Percentiles rank a stretch among this genome's conserved stretches.
Evolutionary conservation across 495 filamentous ascomycete species (phyloP).

Genomic region (Penicillium malachiteum): DNA sequence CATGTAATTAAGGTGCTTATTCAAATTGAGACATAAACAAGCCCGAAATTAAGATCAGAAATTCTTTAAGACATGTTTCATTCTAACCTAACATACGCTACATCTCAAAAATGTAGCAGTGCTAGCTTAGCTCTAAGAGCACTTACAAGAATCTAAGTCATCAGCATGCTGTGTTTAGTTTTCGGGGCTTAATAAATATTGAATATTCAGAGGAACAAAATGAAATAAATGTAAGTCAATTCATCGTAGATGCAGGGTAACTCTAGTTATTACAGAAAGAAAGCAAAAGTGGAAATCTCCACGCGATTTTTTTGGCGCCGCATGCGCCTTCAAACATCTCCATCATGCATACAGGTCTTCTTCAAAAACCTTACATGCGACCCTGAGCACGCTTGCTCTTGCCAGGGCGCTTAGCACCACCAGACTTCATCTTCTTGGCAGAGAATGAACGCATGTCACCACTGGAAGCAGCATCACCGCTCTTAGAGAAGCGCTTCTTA

Average conservation of each 20-base stretch:
- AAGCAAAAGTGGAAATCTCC: conserved; percentile 13
- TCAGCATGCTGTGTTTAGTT: background rate
- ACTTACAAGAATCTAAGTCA: too few relatives aligned
- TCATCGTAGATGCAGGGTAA: conserved; percentile 25
- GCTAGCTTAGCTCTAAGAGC: too few relatives aligned
- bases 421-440: conserved; percentile 77
- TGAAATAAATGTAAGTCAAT: conserved; percentile 8
- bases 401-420: conserved; percentile 55
- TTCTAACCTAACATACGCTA: too few relatives aligned
- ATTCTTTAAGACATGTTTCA: too few relatives aligned
- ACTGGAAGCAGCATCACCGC: conserved; percentile 75
- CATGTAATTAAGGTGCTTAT: too few relatives aligned
- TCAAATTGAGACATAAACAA: too few relatives aligned
- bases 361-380: conserved; percentile 18
- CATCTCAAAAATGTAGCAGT: too few relatives aligned
- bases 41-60: too few relatives aligned
- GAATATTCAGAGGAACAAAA: background rate
- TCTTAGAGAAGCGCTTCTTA: conserved; percentile 88
- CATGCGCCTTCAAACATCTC: conserved; percentile 11
- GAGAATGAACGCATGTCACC: conserved; percentile 78
- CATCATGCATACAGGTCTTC: conserved; percentile 1
- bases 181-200: background rate
- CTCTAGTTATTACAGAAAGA: conserved; percentile 26
- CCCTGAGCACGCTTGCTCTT: conserved; percentile 60
- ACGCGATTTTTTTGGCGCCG: conserved; percentile 18